phyloP scores from a whole-genome alignment of 805 yeast species.

The Wickerhamomyces ciferrii region DNA sequence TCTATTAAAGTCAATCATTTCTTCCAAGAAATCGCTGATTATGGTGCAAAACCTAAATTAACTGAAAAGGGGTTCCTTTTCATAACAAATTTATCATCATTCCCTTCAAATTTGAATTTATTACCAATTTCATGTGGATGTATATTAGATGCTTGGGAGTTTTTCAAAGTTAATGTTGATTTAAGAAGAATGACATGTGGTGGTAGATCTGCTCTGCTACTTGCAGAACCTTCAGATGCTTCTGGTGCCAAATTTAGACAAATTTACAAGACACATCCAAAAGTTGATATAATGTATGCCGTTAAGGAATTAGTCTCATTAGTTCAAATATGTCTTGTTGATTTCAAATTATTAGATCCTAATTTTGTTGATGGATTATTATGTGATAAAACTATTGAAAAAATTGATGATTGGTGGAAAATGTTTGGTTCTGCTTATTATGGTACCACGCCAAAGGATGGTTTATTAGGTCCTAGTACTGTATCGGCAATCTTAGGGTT shows the following conservation, averaged over 20 bases:
- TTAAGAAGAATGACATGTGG: slow-evolving; percentile 75
- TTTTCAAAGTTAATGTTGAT: slow-evolving; percentile 69
- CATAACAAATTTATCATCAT: slow-evolving; percentile 76
- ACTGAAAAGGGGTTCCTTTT: slow-evolving; percentile 58
- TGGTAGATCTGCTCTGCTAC: slow-evolving; percentile 74
- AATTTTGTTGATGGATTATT: slow-evolving; percentile 77
- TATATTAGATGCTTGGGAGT: slow-evolving; percentile 39
- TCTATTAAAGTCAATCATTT: slow-evolving; percentile 45
- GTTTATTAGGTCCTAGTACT: slow-evolving; percentile 56
- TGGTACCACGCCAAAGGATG: slow-evolving; percentile 37
- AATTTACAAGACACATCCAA: slow-evolving; percentile 53
- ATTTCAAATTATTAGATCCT: slow-evolving; percentile 69
- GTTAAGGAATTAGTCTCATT: slow-evolving; percentile 59
- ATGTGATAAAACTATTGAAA: slow-evolving; percentile 71
- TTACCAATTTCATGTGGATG: slow-evolving; percentile 63
- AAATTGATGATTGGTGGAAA: slow-evolving; percentile 79
- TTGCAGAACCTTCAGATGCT: slow-evolving; percentile 70
- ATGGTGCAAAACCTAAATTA: slow-evolving; percentile 65
- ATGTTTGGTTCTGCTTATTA: slow-evolving; percentile 51
- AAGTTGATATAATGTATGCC: slow-evolving; percentile 21
- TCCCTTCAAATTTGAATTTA: slow-evolving; percentile 70
- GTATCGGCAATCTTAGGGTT: slow-evolving; percentile 80
- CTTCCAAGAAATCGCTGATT: slow-evolving; percentile 58
- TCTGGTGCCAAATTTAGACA: slow-evolving; percentile 78
- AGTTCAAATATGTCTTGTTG: slow-evolving; percentile 71